Conservation (phyloP, 345 rosid species). For the Hirschfeldia incana region DNA sequence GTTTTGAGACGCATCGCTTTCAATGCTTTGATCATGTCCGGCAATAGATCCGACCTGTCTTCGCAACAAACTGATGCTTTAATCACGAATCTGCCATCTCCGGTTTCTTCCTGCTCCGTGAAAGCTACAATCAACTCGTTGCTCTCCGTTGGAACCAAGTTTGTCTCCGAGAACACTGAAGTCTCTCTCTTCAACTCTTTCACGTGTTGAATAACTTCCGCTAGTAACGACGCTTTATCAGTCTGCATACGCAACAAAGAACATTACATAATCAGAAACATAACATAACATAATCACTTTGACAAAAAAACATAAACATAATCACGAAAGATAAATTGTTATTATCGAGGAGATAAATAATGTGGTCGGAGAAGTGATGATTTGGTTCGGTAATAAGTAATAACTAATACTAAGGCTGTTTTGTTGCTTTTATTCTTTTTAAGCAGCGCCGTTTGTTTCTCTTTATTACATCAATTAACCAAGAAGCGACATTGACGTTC, state of each 20-base stretch:
- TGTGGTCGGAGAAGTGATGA: constrained; percentile 36
- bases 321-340: constrained; percentile 3
- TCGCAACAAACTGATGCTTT: constrained; percentile 94
- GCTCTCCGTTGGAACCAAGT: constrained; percentile 74
- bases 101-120: constrained; percentile 45
- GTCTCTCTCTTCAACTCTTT: constrained; percentile 87
- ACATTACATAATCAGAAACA: background rate
- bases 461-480: background rate
- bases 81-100: constrained; percentile 77
- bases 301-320: background rate
- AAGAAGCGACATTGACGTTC: constrained; percentile 50
- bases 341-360: constrained; percentile 23
- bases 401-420: constrained; percentile 3
- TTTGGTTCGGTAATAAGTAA: constrained; percentile 50
- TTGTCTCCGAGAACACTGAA: constrained; percentile 74
- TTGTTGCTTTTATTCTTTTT: constrained; percentile 59
- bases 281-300: no score
- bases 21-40: constrained; percentile 83
- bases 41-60: constrained; percentile 84
- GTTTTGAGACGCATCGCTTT: constrained; percentile 77
- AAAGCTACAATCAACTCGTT: constrained; percentile 85
- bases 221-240: constrained; percentile 93
- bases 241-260: constrained; percentile 48
- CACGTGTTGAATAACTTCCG: constrained; percentile 97
- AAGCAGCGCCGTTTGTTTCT: constrained; percentile 32